These are phyloP conservation scores for Mycena amicta DNA, from an alignment of 768 basidiomycete genomes.

Conservation along the genomic window DNA sequence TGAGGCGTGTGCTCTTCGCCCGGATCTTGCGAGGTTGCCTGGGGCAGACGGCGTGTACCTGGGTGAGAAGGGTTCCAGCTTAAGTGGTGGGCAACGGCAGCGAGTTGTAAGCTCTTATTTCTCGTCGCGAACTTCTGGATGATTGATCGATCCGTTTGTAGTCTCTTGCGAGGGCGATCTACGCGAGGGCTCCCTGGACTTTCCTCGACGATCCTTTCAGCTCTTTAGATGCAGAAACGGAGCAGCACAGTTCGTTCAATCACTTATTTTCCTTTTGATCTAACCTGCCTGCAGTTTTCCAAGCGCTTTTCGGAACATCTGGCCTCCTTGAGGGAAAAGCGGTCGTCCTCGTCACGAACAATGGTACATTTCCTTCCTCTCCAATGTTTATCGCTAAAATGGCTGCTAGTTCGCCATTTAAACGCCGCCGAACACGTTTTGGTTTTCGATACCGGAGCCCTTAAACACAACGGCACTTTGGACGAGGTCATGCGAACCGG, in stretches of 20 bases:
- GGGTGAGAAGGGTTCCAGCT: conserved; percentile 60
- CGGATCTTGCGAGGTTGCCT: not conserved
- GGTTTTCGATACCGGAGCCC: conserved; percentile 60
- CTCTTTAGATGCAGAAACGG: conserved; percentile 61
- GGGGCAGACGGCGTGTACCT: conserved; percentile 62
- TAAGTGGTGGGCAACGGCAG: conserved; percentile 65
- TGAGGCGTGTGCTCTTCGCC: conserved; percentile 8
- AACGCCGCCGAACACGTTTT: conserved; percentile 56
- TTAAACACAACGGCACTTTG: conserved; percentile 61
- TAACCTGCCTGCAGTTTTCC: conserved; percentile 52
- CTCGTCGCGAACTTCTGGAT: no score
- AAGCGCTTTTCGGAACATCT: conserved; percentile 48
- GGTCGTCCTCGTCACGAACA: conserved; percentile 11
- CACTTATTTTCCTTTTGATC: not conserved
- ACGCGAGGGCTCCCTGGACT: conserved; percentile 59
- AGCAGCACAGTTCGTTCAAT: conserved; percentile 41
- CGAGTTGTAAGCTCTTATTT: conserved; percentile 41
- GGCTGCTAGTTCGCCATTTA: conserved; percentile 51
- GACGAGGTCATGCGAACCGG: conserved; percentile 39
- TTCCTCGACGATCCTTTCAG: conserved; percentile 63
- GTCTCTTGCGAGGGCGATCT: conserved; percentile 60
- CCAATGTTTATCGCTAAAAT: conserved; percentile 37
- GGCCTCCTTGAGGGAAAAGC: conserved; percentile 5
- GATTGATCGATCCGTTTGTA: not conserved
- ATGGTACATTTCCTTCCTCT: conserved; percentile 25